Evolutionary conservation across 2,329 filamentous ascomycete species (phyloP).

Genomic region (Corinectria fuckeliana): DNA sequence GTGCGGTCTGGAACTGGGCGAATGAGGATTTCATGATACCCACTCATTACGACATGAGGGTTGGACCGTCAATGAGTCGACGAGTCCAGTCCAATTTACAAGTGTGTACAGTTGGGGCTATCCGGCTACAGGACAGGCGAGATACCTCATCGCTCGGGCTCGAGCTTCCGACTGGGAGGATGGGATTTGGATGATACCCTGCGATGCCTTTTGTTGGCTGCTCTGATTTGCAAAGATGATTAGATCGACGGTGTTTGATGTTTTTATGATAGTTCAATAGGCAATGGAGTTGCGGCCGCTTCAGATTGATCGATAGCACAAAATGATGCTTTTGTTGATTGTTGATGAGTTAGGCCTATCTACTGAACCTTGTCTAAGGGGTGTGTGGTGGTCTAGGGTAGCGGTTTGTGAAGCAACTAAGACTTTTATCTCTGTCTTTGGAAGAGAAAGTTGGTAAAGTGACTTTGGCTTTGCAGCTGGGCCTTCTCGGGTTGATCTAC

Average conservation of each 20-base stretch:
- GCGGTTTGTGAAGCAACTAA: too few species aligned
- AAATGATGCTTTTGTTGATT: too few species aligned
- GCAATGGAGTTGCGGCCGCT: slow-evolving; percentile 17
- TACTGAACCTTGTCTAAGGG: too few species aligned
- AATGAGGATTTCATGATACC: slow-evolving; percentile 30
- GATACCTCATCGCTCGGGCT: slow-evolving; percentile 20
- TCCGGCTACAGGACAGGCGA: slow-evolving; percentile 15
- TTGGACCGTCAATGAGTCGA: slow-evolving; percentile 4
- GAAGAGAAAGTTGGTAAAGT: too few species aligned
- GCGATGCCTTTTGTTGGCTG: slow-evolving; percentile 20
- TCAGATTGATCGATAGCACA: background rate
- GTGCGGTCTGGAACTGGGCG: slow-evolving; percentile 13
- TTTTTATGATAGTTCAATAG: slow-evolving; percentile 13
- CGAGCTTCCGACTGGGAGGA: slow-evolving; percentile 23
- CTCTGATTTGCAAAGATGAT: slow-evolving; percentile 10
- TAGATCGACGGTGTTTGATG: slow-evolving; percentile 20
- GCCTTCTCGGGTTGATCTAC: too few species aligned
- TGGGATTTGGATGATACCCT: slow-evolving; percentile 37
- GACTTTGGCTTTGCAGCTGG: too few species aligned
- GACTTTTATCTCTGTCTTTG: too few species aligned
- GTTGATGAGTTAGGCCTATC: too few species aligned
- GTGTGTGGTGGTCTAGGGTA: too few species aligned
- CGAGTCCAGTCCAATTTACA: slow-evolving; percentile 9
- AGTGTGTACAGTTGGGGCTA: slow-evolving; percentile 5
- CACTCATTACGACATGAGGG: slow-evolving; percentile 31